A percentile compares a stretch with the other conserved stretches of the same genome.
Evolutionary conservation across 768 basidiomycete species (phyloP).

Genomic region (Lentinula raphanica): DNA sequence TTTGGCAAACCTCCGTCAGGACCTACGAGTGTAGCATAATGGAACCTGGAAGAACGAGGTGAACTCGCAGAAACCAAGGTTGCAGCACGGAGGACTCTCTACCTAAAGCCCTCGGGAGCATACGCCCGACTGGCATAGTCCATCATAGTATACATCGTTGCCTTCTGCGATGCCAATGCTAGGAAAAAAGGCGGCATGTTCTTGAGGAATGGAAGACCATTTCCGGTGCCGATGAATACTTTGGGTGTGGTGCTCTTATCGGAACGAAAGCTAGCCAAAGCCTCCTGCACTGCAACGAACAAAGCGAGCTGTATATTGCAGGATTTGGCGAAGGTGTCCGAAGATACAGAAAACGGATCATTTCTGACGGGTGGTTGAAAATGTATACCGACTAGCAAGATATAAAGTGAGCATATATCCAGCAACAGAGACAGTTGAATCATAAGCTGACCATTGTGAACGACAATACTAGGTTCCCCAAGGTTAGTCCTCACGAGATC

Average conservation of each 20-base stretch:
- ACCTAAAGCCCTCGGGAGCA: conserved; percentile 18
- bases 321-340: conserved; percentile 15
- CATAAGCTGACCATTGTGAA: conserved; percentile 35
- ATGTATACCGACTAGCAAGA: conserved; percentile 12
- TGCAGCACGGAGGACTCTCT: not conserved
- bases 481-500: conserved; percentile 28
- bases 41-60: conserved; percentile 18
- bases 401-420: not conserved
- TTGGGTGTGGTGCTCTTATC: conserved; percentile 19
- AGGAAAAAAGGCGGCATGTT: conserved; percentile 9
- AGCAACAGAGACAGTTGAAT: conserved; percentile 1
- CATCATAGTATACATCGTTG: conserved; percentile 16
- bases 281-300: conserved; percentile 23
- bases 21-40: conserved; percentile 23
- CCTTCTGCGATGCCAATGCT: conserved; percentile 21
- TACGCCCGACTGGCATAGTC: conserved; percentile 18
- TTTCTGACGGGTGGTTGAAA: conserved; percentile 9
- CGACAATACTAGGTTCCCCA: conserved; percentile 38
- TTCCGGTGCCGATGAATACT: conserved; percentile 28
- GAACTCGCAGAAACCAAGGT: not conserved
- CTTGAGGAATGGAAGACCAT: conserved; percentile 20
- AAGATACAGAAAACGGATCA: conserved; percentile 20
- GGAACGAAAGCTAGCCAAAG: conserved; percentile 20
- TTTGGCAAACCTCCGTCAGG: conserved; percentile 10
- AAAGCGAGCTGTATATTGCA: conserved; percentile 13